phyloP scores from a whole-genome alignment of 2,329 filamentous ascomycete genomes.

The Cytospora leucostoma region DNA sequence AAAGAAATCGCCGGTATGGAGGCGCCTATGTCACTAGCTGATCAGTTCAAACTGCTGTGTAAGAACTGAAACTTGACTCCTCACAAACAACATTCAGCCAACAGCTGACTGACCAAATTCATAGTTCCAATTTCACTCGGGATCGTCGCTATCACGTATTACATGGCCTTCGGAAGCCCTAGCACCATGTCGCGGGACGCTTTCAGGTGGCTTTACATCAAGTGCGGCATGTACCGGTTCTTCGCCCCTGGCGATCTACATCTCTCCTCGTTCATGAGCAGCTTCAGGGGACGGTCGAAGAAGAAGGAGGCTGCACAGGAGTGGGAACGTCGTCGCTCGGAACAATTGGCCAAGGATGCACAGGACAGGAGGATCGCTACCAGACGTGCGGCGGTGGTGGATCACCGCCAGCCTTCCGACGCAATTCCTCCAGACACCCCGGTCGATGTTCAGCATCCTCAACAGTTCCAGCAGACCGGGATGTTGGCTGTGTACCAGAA shows the following conservation, averaged over 20 bases:
- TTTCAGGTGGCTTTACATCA: conserved; percentile 25
- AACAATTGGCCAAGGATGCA: conserved; percentile 25
- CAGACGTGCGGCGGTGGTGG: conserved; percentile 16
- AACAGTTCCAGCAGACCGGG: conserved; percentile 10
- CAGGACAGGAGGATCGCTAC: conserved; percentile 21
- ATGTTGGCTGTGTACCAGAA: conserved; percentile 26
- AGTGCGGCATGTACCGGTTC: conserved; percentile 26
- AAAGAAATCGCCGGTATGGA: conserved; percentile 31
- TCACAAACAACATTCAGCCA: neutral
- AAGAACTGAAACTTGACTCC: neutral
- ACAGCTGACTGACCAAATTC: neutral
- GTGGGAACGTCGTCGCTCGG: conserved; percentile 25
- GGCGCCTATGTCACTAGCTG: conserved; percentile 22
- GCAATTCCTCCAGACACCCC: conserved; percentile 15
- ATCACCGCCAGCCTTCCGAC: neutral
- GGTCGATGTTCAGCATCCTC: neutral
- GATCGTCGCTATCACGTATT: conserved; percentile 27
- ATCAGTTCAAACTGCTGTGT: conserved; percentile 29
- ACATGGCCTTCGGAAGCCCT: conserved; percentile 25
- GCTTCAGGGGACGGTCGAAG: conserved; percentile 5
- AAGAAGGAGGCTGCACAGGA: conserved; percentile 21
- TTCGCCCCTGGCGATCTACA: conserved; percentile 19
- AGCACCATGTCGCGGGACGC: conserved; percentile 20
- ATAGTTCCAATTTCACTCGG: conserved; percentile 21
- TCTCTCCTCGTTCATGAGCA: conserved; percentile 1